A percentile compares a stretch with the other conserved stretches of the same genome.
Conservation (phyloP, 2,329 filamentous ascomycete species). For the Scopulariopsis brevicaulis region DNA sequence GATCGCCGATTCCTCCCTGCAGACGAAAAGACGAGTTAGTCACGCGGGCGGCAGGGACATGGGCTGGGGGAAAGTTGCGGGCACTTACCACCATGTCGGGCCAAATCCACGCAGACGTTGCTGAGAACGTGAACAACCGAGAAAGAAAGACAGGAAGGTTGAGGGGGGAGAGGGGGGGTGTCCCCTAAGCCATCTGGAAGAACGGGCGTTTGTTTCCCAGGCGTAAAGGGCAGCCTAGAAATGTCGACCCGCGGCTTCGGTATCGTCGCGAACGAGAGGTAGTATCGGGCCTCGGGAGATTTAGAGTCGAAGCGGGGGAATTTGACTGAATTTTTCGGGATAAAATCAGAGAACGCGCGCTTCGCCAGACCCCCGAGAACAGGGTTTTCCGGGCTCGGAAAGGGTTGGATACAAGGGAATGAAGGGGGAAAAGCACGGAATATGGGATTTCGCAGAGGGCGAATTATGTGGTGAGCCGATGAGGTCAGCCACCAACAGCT, state of each 20-base stretch:
- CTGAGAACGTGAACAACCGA: neutral
- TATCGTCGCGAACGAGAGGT: neutral
- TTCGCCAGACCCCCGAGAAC: neutral
- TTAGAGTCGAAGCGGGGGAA: neutral
- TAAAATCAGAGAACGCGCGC: neutral
- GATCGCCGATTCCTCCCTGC: constrained; percentile 30
- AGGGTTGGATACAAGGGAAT: neutral
- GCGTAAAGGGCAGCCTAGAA: neutral
- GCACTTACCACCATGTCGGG: constrained; percentile 3
- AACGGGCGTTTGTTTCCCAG: neutral
- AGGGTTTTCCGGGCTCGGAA: neutral
- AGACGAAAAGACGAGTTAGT: neutral
- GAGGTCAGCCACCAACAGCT: neutral
- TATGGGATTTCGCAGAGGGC: neutral
- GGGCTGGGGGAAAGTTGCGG: neutral
- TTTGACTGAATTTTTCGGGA: neutral
- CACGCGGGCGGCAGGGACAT: neutral
- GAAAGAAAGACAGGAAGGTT: neutral
- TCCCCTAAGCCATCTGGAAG: neutral
- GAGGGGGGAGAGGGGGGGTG: neutral
- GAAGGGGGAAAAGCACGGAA: neutral
- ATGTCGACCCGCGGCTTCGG: neutral
- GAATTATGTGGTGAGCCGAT: neutral
- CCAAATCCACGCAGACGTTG: neutral
- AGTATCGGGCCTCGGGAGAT: neutral